Evolutionary conservation across 768 basidiomycete species (phyloP).

Genomic region (Lentinula boryana): DNA sequence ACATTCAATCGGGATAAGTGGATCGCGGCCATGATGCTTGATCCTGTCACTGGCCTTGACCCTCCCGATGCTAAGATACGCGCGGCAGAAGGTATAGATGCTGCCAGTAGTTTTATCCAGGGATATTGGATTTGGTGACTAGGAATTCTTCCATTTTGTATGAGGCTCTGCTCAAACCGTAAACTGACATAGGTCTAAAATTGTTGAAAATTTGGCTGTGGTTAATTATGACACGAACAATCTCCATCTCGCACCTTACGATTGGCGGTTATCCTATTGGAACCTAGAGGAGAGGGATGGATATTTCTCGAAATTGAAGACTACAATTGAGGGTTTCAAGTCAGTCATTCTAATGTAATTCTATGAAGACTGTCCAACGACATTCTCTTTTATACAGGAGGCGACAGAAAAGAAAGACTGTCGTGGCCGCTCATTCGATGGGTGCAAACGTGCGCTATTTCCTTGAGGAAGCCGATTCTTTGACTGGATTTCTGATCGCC

Average conservation of each 20-base stretch:
- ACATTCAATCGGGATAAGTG: constrained; percentile 84
- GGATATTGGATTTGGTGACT: constrained; percentile 92
- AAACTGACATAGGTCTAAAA: constrained; percentile 60
- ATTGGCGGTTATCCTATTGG: constrained; percentile 84
- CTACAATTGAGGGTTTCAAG: constrained; percentile 76
- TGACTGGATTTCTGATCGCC: not conserved
- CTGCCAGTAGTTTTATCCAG: constrained; percentile 78
- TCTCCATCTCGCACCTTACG: constrained; percentile 78
- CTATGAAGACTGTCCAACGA: not conserved
- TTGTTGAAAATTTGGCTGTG: constrained; percentile 90
- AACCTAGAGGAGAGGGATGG: constrained; percentile 85
- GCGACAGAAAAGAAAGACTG: constrained; percentile 71
- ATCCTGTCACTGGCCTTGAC: constrained; percentile 88
- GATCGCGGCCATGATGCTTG: constrained; percentile 87
- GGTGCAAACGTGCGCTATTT: constrained; percentile 57
- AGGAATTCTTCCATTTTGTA: not conserved
- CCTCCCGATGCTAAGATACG: constrained; percentile 80
- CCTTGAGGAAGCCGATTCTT: not conserved
- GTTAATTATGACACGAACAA: constrained; percentile 93
- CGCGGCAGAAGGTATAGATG: constrained; percentile 89
- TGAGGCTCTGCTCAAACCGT: not conserved
- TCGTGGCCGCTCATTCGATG: constrained; percentile 85
- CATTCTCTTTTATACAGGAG: constrained; percentile 29
- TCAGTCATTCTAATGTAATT: constrained; percentile 22
- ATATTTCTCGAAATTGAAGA: constrained; percentile 81